phyloP scores from a whole-genome alignment of 176 grass and related monocot genomes.

The Secale cereale region DNA sequence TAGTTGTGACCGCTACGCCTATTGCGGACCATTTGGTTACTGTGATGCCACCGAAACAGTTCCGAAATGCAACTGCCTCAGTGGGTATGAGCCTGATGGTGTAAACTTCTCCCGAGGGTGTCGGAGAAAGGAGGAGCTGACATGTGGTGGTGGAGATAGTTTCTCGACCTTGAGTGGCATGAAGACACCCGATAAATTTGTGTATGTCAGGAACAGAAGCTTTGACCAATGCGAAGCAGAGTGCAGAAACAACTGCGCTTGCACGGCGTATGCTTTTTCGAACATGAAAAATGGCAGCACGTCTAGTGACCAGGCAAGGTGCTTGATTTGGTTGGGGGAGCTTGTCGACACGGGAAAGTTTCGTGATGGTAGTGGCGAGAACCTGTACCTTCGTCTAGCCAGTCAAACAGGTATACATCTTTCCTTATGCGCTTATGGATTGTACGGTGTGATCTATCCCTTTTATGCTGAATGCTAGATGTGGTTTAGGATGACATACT shows the following conservation, averaged over 20 bases:
- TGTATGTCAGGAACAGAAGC: slow-evolving; percentile 18
- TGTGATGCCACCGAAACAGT: slow-evolving; percentile 24
- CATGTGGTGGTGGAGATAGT: background rate
- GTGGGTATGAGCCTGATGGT: slow-evolving; percentile 37
- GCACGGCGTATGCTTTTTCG: slow-evolving; percentile 45
- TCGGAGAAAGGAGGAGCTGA: slow-evolving; percentile 11
- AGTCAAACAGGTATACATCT: background rate
- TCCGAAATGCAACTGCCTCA: slow-evolving; percentile 41
- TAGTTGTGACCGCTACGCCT: slow-evolving; percentile 22
- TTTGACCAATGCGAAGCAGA: slow-evolving; percentile 22
- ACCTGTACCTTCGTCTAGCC: slow-evolving; percentile 7
- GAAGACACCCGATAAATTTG: slow-evolving; percentile 23
- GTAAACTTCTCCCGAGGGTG: slow-evolving; percentile 37
- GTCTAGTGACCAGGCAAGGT: slow-evolving; percentile 4
- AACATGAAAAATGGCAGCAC: background rate
- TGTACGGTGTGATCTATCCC: background rate
- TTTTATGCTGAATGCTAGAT: background rate
- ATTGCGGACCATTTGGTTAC: slow-evolving; percentile 42
- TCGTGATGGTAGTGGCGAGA: slow-evolving; percentile 8
- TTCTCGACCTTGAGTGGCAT: slow-evolving; percentile 7
- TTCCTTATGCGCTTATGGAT: background rate
- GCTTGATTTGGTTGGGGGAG: slow-evolving; percentile 53
- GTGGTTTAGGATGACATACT: background rate
- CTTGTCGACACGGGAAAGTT: slow-evolving; percentile 41
- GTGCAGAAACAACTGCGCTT: slow-evolving; percentile 47